A percentile compares a stretch with the other conserved stretches of the same genome.
phyloP scores from a whole-genome alignment of 768 basidiomycete species.

The Termitomyces bulborhizus region DNA sequence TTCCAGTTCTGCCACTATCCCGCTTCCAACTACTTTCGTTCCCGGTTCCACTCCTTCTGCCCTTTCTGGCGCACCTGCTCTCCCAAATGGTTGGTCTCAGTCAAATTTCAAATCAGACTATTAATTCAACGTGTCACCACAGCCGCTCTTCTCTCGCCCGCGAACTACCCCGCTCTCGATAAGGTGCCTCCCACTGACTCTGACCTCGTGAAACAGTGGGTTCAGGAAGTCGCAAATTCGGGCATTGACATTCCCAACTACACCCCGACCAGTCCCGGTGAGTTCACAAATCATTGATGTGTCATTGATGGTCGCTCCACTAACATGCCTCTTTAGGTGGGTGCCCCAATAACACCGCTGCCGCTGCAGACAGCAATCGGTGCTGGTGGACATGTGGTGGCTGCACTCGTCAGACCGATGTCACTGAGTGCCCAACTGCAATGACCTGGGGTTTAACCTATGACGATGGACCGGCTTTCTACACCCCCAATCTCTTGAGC shows the following conservation, averaged over 20 bases:
- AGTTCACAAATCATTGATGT: constrained; percentile 7
- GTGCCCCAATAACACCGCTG: constrained; percentile 56
- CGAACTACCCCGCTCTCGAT: constrained; percentile 68
- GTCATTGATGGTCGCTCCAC: neutral
- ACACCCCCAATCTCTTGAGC: constrained; percentile 67
- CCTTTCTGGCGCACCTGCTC: constrained; percentile 51
- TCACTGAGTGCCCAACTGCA: constrained; percentile 69
- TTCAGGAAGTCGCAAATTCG: constrained; percentile 48
- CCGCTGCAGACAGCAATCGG: constrained; percentile 41
- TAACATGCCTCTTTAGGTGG: constrained; percentile 29
- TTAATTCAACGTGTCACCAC: neutral
- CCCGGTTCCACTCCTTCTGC: constrained; percentile 46
- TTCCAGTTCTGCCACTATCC: constrained; percentile 33
- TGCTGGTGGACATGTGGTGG: constrained; percentile 85
- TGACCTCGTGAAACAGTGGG: constrained; percentile 65
- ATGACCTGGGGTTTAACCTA: constrained; percentile 52
- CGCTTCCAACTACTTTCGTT: constrained; percentile 39
- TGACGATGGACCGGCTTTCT: constrained; percentile 77
- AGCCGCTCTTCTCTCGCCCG: constrained; percentile 40
- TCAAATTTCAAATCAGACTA: neutral
- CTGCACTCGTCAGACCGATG: constrained; percentile 61
- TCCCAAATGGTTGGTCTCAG: constrained; percentile 43
- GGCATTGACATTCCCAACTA: constrained; percentile 57
- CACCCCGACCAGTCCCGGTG: constrained; percentile 33
- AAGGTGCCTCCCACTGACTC: constrained; percentile 52